Evolutionary conservation across 768 basidiomycete genomes (phyloP), one percentile per base, ranked within the genome.

Genomic region (Termitomyces sp.): DNA sequence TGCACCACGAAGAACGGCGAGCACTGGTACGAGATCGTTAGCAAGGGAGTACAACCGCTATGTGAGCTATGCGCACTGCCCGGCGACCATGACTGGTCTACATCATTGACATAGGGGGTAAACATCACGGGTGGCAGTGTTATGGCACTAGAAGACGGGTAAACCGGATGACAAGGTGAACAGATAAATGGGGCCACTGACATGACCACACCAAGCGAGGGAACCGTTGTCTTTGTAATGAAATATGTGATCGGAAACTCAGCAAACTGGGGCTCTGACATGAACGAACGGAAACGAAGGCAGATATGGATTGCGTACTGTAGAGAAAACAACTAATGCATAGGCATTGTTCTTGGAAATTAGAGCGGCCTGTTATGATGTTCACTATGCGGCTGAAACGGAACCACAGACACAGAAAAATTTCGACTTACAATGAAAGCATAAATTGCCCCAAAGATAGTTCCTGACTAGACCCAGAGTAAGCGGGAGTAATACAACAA

Each of bases 191-290:
- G 40, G 12, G 67, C 74, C 60, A 45, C 17, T 17, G 51, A 80
- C 79, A 73, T 72, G 46, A 80, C 78, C 25, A 75, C 72, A 5
- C 77, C 78, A 27, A 79, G 60, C 2, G 77, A 74, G 17, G 73
- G 67, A 21, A 77, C 63, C 2, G 62, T 64, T 2, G 77, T 74
- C 19, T 72, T 66, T 8, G 71, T 73, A 34, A 79, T 74, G 37
- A 80, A 61, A 72, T 76, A 81, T 27, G 75, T 77, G 37, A 77
- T 71, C 1, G 75, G 77, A 34, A 82, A 48, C 54, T 81, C 80
- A 21, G 76, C 73, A 5, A 70, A 59, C 78, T 80, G n/a, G 29
- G 16, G 6, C 19, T 32, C 19, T 11, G 29, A 31, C 19, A 32
- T 50, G 23, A 53, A 5, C 17, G 11, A 27, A 41, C 12, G n/a